phyloP scores from a whole-genome alignment of 257 asterid genomes.

The Euphrasia confusa region DNA sequence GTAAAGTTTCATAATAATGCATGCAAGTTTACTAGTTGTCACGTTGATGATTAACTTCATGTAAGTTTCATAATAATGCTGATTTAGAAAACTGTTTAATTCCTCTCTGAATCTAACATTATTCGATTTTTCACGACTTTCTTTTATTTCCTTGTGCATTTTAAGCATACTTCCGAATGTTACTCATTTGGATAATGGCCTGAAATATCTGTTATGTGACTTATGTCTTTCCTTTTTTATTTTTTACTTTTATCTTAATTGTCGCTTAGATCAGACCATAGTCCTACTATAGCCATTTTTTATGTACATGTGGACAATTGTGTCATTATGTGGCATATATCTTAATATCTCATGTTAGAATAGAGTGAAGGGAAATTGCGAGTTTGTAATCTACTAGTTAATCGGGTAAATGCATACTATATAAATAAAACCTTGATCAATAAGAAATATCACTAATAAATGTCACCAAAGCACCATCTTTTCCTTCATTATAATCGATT shows the following conservation, averaged over 20 bases:
- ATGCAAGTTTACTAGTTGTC: too few relatives aligned
- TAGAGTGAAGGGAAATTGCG: conserved; percentile 11
- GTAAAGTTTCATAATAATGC: conserved; percentile 11
- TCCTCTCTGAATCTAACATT: conserved; percentile 12
- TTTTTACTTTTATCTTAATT: not conserved
- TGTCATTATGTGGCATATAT: conserved; percentile 2
- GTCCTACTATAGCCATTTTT: not conserved
- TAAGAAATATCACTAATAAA: not conserved
- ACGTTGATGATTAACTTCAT: conserved; percentile 1
- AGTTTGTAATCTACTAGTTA: not conserved
- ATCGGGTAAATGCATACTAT: not conserved
- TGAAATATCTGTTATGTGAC: conserved; percentile 8
- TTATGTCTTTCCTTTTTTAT: not conserved
- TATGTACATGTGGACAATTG: not conserved
- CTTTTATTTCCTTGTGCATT: conserved; percentile 13
- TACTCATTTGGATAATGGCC: conserved; percentile 1
- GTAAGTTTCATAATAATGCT: conserved; percentile 6
- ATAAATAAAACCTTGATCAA: conserved; percentile 2
- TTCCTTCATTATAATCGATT: not conserved
- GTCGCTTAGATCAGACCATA: not conserved
- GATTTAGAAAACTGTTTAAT: conserved; percentile 2
- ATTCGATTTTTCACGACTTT: not conserved
- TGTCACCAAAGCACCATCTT: conserved; percentile 5
- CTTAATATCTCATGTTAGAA: conserved; percentile 16
- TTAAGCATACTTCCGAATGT: conserved; percentile 10